Base-by-base conservation (phyloP, 169 alveolate species). In the Babesia ovis region DNA sequence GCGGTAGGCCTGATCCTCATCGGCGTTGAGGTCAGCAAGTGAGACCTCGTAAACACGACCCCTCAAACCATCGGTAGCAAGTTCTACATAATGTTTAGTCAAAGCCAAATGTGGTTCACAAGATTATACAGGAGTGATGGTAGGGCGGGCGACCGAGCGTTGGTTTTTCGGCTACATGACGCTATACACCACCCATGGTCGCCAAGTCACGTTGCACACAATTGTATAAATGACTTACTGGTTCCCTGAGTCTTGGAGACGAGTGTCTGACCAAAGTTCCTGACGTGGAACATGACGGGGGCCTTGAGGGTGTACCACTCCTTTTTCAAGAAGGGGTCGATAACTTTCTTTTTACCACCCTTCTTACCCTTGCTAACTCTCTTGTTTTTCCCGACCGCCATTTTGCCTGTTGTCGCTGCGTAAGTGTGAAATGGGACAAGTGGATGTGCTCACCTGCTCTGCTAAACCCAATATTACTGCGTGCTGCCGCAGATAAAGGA, bases 331-430 rank as follows among this genome's bases (percentile, higher is more conserved):
- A 96, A 96, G 43, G 98, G 98, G 90, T 96, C 99, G 35, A 96
- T 95, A 46, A 95, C 91, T 92, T 96, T 96, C 97, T 96, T 97
- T 91, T 95, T 96, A 51, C 94, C 96, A 61, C 99, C 99, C 93
- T 96, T 97, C 89, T 95, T 94, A 46, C 98, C 98, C 94, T 95
- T 95, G 92, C 96, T 94, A 79, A 94, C 95, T 85, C 98, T 90
- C 77, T 95, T 95, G 89, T 96, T 96, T 95, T 97, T 97, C 39
- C 98, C 98, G 57, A 95, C 95, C 76, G 98, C 97, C 99, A 97
- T 97, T 71, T 71, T 72, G 59, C 37, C 37, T 22, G 29, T 1
- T 22, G 1, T 4, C 20, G n/a, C 74, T 64, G 61, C 61, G 51
- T 31, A 12, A 11, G 31, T 12, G 59, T 64, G n/a, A 64, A 9